A percentile compares a stretch with the other conserved stretches of the same genome.
Conservation (phyloP, 371 early-diverging fungal species). For the Mucor indicus region DNA sequence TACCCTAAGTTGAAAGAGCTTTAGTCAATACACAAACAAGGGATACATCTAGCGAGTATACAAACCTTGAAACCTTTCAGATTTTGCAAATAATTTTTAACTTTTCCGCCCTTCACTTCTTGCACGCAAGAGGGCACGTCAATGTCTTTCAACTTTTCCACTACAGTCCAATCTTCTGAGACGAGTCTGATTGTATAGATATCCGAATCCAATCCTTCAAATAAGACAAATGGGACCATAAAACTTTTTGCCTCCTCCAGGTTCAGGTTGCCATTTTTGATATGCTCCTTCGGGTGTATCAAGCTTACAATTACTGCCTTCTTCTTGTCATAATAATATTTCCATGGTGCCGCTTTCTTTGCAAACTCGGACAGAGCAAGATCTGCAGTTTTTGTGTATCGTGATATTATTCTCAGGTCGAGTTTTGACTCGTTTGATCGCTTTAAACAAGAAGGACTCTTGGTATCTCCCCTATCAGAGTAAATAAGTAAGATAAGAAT, state of each 20-base stretch:
- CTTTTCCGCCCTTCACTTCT: slow-evolving; percentile 1
- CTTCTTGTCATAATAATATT: slow-evolving; percentile 13
- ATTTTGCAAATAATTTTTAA: background rate
- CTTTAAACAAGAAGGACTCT: slow-evolving; percentile 7
- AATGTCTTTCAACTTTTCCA: slow-evolving; percentile 1
- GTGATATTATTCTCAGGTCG: slow-evolving; percentile 8
- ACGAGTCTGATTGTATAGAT: slow-evolving; percentile 1
- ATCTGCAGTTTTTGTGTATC: slow-evolving; percentile 14
- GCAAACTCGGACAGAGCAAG: slow-evolving; percentile 11
- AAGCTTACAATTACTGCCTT: slow-evolving; percentile 1
- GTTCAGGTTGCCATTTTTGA: background rate
- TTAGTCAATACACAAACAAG: slow-evolving; percentile 13
- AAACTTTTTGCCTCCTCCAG: background rate
- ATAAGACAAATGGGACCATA: background rate
- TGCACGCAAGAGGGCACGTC: slow-evolving; percentile 1
- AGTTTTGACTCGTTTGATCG: slow-evolving; percentile 4
- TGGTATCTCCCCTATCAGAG: slow-evolving; percentile 10
- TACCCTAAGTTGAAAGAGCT: slow-evolving; percentile 11
- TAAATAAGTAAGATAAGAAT: slow-evolving; percentile 6
- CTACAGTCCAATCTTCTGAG: slow-evolving; percentile 1
- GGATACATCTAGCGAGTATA: no score
- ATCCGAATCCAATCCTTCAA: slow-evolving; percentile 5
- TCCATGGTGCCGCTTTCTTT: slow-evolving; percentile 14
- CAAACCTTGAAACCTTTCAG: background rate
- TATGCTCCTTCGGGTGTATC: slow-evolving; percentile 1